These are phyloP conservation scores for Theobroma cacao DNA, from an alignment of 345 rosid species.

Conservation along the genomic window DNA sequence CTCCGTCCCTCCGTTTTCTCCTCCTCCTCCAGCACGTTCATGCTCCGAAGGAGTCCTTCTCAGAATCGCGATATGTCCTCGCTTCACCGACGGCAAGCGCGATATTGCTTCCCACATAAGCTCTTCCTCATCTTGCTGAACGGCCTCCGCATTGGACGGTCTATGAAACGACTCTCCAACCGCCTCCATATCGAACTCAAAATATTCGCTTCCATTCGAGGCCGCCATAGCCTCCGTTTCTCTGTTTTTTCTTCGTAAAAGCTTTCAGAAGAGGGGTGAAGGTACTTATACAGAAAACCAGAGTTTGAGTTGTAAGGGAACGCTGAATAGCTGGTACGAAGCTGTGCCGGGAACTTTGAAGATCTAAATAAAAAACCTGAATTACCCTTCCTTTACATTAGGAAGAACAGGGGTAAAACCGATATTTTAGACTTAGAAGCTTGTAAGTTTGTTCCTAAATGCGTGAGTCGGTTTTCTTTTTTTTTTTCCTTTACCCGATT, in stretches of 20 bases:
- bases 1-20: slow-evolving; percentile 28
- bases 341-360: slow-evolving; percentile 4
- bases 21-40: not conserved
- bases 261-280: not conserved
- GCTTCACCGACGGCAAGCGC: slow-evolving; percentile 65
- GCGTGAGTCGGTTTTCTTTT: not conserved
- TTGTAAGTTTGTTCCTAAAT: not conserved
- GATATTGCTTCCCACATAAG: slow-evolving; percentile 73
- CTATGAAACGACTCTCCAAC: slow-evolving; percentile 54
- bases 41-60: slow-evolving; percentile 36
- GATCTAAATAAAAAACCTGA: not conserved
- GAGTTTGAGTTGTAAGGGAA: not conserved
- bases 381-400: not conserved
- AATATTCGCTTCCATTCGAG: slow-evolving; percentile 73
- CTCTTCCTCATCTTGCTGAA: slow-evolving; percentile 71
- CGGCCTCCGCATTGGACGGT: slow-evolving; percentile 63
- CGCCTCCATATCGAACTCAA: slow-evolving; percentile 63
- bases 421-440: not conserved
- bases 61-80: slow-evolving; percentile 42
- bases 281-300: not conserved
- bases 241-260: not conserved
- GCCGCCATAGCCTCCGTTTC: slow-evolving; percentile 36
- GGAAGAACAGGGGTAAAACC: not conserved
- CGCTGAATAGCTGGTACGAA: not conserved
- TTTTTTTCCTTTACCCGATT: not conserved